Conservation (phyloP, 768 basidiomycete species). For the Fomitopsis serialis region DNA sequence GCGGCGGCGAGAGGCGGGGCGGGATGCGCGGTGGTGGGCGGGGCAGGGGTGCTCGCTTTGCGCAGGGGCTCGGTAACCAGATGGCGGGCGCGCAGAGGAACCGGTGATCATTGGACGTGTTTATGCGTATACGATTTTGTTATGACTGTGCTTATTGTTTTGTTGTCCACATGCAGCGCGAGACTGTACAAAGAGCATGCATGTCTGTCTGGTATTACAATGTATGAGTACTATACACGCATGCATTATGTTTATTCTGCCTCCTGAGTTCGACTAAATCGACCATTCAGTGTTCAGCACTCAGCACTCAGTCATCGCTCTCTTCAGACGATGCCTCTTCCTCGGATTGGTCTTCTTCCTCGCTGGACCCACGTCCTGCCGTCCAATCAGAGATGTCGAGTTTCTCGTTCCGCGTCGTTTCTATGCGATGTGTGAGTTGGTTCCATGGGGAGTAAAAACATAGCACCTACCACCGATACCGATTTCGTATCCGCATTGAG, state of each 20-base stretch:
- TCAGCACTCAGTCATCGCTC: not conserved
- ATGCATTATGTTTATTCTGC: conserved; percentile 3
- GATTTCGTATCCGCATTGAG: conserved; percentile 76
- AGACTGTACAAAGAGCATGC: not conserved
- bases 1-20: conserved; percentile 64
- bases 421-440: conserved; percentile 25
- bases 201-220: not conserved
- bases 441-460: not conserved
- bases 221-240: conserved; percentile 15
- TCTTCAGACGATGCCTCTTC: conserved; percentile 5
- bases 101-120: conserved; percentile 10
- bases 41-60: conserved; percentile 76
- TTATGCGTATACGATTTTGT: not conserved
- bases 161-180: not conserved
- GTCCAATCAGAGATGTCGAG: conserved; percentile 56
- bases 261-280: too few species aligned
- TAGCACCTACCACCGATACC: conserved; percentile 44
- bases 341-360: conserved; percentile 19
- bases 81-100: conserved; percentile 43
- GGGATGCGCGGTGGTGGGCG: conserved; percentile 57
- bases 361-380: conserved; percentile 25
- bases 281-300: not conserved
- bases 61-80: conserved; percentile 78
- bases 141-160: conserved; percentile 10
- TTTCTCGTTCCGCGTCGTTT: conserved; percentile 49